These are phyloP conservation scores for Magnusiomyces magnusii DNA, from an alignment of 1,139 yeast genomes.

Conservation along the genomic window DNA sequence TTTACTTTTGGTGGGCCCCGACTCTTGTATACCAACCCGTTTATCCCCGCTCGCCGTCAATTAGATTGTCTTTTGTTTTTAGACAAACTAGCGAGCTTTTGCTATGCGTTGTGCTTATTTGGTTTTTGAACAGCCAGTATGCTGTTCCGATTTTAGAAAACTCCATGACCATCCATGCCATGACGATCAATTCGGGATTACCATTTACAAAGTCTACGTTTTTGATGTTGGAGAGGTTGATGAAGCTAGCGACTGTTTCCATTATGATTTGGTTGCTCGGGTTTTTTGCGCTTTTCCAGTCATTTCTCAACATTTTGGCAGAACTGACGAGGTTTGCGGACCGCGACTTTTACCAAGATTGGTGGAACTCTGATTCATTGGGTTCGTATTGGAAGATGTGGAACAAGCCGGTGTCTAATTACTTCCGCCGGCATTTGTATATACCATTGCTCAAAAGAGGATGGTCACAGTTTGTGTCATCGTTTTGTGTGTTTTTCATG, in stretches of 20 bases:
- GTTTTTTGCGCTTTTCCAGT: slow-evolving; percentile 38
- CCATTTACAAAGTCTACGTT: slow-evolving; percentile 13
- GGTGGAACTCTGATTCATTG: slow-evolving; percentile 70
- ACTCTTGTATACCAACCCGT: slow-evolving; percentile 42
- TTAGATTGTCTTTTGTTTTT: slow-evolving; percentile 31
- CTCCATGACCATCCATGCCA: slow-evolving; percentile 21
- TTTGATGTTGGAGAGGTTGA: slow-evolving; percentile 33
- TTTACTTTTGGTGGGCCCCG: slow-evolving; percentile 41
- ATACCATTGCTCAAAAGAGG: slow-evolving; percentile 36
- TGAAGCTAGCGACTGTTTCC: slow-evolving; percentile 37
- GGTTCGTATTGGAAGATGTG: slow-evolving; percentile 59
- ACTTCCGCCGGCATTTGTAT: slow-evolving; percentile 56
- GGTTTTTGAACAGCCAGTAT: slow-evolving; percentile 37
- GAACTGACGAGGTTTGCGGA: slow-evolving; percentile 58
- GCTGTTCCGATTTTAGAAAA: slow-evolving; percentile 39
- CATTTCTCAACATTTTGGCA: slow-evolving; percentile 49
- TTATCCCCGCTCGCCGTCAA: slow-evolving; percentile 34
- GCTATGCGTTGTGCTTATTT: slow-evolving; percentile 29
- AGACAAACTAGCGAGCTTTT: slow-evolving; percentile 34
- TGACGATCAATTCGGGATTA: slow-evolving; percentile 14
- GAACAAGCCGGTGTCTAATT: slow-evolving; percentile 61
- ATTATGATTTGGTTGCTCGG: slow-evolving; percentile 39
- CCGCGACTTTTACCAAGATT: slow-evolving; percentile 62
- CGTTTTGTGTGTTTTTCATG: slow-evolving; percentile 35
- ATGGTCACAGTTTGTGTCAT: slow-evolving; percentile 28